These are phyloP conservation scores for Phycomyces blakesleeanus DNA, from an alignment of 192 early-diverging fungal species.

Conservation along the genomic window DNA sequence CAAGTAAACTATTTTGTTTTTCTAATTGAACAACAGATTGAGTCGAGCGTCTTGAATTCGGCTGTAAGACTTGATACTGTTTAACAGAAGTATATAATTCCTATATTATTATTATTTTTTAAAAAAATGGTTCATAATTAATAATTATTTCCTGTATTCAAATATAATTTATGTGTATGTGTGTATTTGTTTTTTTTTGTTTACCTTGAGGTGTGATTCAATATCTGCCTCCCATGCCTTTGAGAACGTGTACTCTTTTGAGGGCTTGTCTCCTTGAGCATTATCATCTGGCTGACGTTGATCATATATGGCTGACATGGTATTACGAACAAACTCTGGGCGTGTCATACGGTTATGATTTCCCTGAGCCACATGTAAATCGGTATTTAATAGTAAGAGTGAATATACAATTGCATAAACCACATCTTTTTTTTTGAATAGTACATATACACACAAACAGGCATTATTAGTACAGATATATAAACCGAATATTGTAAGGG, in stretches of 20 bases:
- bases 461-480: too few species aligned
- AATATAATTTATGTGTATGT: too few species aligned
- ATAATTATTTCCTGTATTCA: too few species aligned
- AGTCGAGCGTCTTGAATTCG: slow-evolving; percentile 3
- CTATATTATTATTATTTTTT: too few species aligned
- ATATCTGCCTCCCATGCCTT: slow-evolving; percentile 25
- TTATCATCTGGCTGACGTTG: slow-evolving; percentile 20
- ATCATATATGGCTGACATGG: slow-evolving; percentile 47
- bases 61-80: slow-evolving; percentile 35
- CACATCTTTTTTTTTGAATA: too few species aligned
- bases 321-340: slow-evolving; percentile 69
- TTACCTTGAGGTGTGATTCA: slow-evolving; percentile 19
- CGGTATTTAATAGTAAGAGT: slow-evolving; percentile 87
- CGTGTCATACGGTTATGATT: slow-evolving; percentile 69
- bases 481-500: too few species aligned
- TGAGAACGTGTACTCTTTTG: slow-evolving; percentile 1
- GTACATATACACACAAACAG: too few species aligned
- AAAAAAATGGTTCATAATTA: too few species aligned
- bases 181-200: too few species aligned
- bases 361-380: slow-evolving; percentile 82
- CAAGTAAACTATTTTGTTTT: slow-evolving; percentile 10
- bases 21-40: neutral
- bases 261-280: neutral
- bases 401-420: slow-evolving; percentile 87
- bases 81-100: slow-evolving; percentile 40